Percentiles rank a stretch among this genome's conserved stretches.
Evolutionary conservation across 805 yeast species (phyloP).

Genomic region (Ogataea methylovora): DNA sequence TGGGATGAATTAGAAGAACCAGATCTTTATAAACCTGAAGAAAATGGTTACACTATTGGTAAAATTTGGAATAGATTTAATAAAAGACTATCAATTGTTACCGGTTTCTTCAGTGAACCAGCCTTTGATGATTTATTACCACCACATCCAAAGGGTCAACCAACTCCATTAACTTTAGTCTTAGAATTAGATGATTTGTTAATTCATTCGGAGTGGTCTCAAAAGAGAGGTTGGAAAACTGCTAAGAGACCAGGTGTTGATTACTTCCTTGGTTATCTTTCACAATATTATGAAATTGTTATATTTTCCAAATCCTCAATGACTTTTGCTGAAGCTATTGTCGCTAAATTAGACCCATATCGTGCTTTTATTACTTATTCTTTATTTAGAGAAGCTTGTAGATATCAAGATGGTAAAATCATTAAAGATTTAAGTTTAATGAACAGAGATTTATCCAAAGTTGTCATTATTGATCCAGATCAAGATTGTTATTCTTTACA

Average conservation of each 20-base stretch:
- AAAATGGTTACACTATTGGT: slow-evolving; percentile 62
- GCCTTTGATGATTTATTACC: slow-evolving; percentile 93
- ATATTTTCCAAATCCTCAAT: slow-evolving; percentile 79
- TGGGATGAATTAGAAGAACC: slow-evolving; percentile 77
- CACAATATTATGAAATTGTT: slow-evolving; percentile 94
- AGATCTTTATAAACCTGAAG: slow-evolving; percentile 31
- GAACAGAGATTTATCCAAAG: slow-evolving; percentile 84
- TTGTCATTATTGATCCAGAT: slow-evolving; percentile 72
- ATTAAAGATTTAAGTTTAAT: slow-evolving; percentile 84
- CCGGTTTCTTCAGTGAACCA: slow-evolving; percentile 86
- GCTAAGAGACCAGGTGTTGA: slow-evolving; percentile 99
- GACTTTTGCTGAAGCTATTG: slow-evolving; percentile 78
- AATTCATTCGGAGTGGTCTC: slow-evolving; percentile 88
- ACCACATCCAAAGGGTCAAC: slow-evolving; percentile 81
- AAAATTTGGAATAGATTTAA: slow-evolving; percentile 62
- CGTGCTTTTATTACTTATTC: slow-evolving; percentile 85
- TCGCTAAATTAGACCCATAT: slow-evolving; percentile 87
- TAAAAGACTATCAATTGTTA: slow-evolving; percentile 66
- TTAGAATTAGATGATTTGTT: slow-evolving; percentile 83
- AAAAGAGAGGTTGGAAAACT: slow-evolving; percentile 93
- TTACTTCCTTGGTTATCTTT: slow-evolving; percentile 88
- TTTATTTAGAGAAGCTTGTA: slow-evolving; percentile 84
- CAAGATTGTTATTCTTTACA: slow-evolving; percentile 68
- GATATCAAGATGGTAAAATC: slow-evolving; percentile 80
- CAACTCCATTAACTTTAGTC: slow-evolving; percentile 87